Evolutionary conservation across 208 protist genomes (phyloP), one percentile per base, ranked within the genome.

Genomic region (Crithidia expoeki): DNA sequence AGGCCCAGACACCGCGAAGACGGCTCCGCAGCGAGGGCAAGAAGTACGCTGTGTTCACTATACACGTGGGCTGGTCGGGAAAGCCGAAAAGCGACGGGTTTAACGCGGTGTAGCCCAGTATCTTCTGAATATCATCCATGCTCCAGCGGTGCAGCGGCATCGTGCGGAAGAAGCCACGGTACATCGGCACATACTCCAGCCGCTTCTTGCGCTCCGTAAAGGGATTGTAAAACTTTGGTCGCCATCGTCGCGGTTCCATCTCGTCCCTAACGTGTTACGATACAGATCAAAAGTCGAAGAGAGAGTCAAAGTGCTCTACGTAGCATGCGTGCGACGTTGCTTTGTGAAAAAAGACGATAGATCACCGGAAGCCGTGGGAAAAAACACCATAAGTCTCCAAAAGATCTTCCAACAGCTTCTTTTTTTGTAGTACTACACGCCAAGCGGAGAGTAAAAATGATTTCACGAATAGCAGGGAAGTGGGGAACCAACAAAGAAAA

Each of bases 41-140:
- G 79, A 96, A 94, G 78, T 91, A 87, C 17, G 87, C 81, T 11
- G 92, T 94, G 78, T 96, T 94, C 23, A 96, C 92, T 44, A 96
- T 76, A 57, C 92, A 96, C 21, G 89, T 96, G 10, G 89, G 80
- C 58, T 90, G 71, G 32, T 93, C 86, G 9, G 89, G 84, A 49
- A 96, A 88, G 30, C 92, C 92, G 61, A 96, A 96, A 12, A 96
- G 78, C 1, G 89, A 92, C n/a, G 92, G 89, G 57, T 90, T 79
- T 0, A 79, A 51, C 10, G 92, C 89, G 17, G 85, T 86, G 80
- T 93, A 94, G 27, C 86, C 86, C 0, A 96, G 82, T 44, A 89
- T 63, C 14, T 86, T 80, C 42, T 90, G 74, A 57, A 96, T 90
- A 65, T 95, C 70, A 17, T 66, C 66, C 36, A 92, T 71, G 40